A percentile compares a stretch with the other conserved stretches of the same genome.
Conservation (phyloP, 2,329 filamentous ascomycete species). For the Trichoderma atrobrunneum region DNA sequence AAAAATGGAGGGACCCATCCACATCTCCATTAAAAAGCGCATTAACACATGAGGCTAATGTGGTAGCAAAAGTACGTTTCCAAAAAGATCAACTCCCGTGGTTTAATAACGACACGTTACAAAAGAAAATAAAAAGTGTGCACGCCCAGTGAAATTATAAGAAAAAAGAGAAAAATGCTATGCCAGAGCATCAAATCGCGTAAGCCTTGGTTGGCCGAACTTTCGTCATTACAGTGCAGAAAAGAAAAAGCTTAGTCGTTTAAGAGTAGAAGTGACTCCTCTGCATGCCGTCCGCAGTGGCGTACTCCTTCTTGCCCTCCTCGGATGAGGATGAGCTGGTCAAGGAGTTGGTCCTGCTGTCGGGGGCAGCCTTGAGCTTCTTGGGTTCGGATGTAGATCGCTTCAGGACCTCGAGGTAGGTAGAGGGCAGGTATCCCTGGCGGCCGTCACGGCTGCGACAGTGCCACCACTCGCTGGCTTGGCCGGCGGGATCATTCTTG, state of each 20-base stretch:
- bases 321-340: slow-evolving; percentile 44
- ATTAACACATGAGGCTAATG: slow-evolving; percentile 8
- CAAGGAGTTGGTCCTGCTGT: slow-evolving; percentile 49
- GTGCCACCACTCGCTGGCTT: slow-evolving; percentile 94
- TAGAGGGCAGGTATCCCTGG: slow-evolving; percentile 86
- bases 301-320: slow-evolving; percentile 50
- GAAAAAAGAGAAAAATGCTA: background rate
- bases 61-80: slow-evolving; percentile 2
- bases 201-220: background rate
- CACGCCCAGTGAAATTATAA: background rate
- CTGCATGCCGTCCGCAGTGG: slow-evolving; percentile 54
- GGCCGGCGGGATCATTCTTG: slow-evolving; percentile 89
- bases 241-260: slow-evolving; percentile 20
- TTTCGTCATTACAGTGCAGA: background rate
- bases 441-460: slow-evolving; percentile 87
- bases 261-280: slow-evolving; percentile 58
- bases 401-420: slow-evolving; percentile 77
- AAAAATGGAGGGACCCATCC: background rate
- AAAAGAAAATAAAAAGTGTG: background rate
- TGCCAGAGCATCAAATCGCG: slow-evolving; percentile 12
- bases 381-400: slow-evolving; percentile 51
- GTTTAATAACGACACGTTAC: background rate
- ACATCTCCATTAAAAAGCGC: background rate
- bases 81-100: background rate
- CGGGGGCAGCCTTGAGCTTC: slow-evolving; percentile 51